Conservation (phyloP, 352 stramenopile species). For the Globisporangium okanoganense region DNA sequence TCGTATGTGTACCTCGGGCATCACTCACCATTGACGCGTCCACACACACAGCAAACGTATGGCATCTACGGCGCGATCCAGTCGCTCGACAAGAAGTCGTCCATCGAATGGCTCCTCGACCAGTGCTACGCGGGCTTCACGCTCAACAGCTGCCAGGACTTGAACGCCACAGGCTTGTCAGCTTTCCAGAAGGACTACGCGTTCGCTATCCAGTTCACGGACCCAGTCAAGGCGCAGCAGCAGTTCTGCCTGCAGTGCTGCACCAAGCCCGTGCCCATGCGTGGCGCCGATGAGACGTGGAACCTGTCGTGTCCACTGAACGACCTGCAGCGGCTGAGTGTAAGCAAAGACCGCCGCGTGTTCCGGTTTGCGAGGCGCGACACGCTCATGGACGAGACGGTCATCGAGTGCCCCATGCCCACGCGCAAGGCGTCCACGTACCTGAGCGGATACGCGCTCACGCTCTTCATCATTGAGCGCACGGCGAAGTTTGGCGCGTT, state of each 20-base stretch:
- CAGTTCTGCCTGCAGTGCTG: conserved; percentile 76
- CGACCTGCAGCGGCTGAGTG: conserved; percentile 55
- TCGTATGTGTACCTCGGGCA: background rate
- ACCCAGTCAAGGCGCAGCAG: conserved; percentile 27
- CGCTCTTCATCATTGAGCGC: conserved; percentile 53
- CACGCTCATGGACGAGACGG: conserved; percentile 39
- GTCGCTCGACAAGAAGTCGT: conserved; percentile 34
- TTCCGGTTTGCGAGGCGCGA: conserved; percentile 61
- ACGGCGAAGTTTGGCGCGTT: conserved; percentile 35
- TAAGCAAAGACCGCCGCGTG: conserved; percentile 48
- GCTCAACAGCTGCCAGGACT: conserved; percentile 53
- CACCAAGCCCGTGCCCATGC: conserved; percentile 51
- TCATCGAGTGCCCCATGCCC: conserved; percentile 61
- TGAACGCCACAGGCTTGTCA: conserved; percentile 35
- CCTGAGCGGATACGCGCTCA: conserved; percentile 49
- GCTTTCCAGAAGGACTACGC: conserved; percentile 41
- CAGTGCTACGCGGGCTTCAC: conserved; percentile 63
- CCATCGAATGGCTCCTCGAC: conserved; percentile 31
- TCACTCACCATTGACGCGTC: background rate
- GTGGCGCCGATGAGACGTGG: conserved; percentile 68
- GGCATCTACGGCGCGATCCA: conserved; percentile 62
- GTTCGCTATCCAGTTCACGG: conserved; percentile 60
- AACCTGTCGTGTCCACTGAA: conserved; percentile 73
- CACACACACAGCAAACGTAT: conserved; percentile 35
- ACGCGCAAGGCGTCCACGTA: conserved; percentile 45